Base-by-base conservation (phyloP, 768 basidiomycete species). In the Termitomyces bulborhizus region DNA sequence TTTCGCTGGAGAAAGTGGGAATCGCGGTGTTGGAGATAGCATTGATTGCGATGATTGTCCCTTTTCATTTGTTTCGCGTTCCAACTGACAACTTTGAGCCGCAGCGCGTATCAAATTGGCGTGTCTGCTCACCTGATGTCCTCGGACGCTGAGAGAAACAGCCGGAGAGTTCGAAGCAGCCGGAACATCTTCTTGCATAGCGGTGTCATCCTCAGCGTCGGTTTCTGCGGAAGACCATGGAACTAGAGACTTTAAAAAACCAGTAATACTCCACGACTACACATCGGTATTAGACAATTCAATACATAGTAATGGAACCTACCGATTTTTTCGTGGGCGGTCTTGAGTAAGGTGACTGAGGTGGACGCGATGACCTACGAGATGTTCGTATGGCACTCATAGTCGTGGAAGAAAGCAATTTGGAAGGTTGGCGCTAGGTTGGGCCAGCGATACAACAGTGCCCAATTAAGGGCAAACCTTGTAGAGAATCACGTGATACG, bases 361-460 rank as follows among this genome's bases (percentile, higher is more conserved):
- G 56, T n/a, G 57, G 55, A 60, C 69, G 62, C 71, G 73, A 42
- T 64, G 59, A 61, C 58, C 51, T 60, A 57, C 68, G 76, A 56
- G 73, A 76, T 62, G 63, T 62, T 60, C 85, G 77, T 62, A 80
- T 69, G 39, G 76, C 82, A 62, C 84, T 84, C 85, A 86, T 87
- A 41, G 62, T 62, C 44, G 54, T 53, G 18, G 29, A 53, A 29
- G 49, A 57, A 51, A 39, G 45, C 45, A 32, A 29, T 18, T 44
- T 49, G 54, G 49, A 46, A 56, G 52, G 54, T 59, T 57, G 18
- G 39, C 31, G 46, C 59, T 41, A 32, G 31, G 3, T 32, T 61
- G 57, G 58, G 55, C 57, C 56, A 37, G 57, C 58, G 59, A 58
- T 56, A 59, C 57, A 59, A 63, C 58, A 46, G 63, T 48, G 42